These are phyloP conservation scores for Alternaria dauci DNA, from an alignment of 2,329 filamentous ascomycete species.

Conservation along the genomic window DNA sequence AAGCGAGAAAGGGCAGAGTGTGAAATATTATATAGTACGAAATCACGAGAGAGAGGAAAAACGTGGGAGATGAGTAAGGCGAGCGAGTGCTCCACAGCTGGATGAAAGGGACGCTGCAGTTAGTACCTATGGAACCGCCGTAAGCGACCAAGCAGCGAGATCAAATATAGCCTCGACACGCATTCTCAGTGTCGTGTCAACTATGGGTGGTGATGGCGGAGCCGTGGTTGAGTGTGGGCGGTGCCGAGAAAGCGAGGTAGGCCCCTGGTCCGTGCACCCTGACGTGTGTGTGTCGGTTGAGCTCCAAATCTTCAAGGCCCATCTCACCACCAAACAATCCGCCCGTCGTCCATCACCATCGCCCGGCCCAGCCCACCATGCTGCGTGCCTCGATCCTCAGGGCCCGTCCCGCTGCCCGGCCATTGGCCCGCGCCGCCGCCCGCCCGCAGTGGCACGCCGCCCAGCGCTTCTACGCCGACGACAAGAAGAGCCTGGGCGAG, in stretches of 20 bases:
- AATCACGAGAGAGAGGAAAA: conserved; percentile 7
- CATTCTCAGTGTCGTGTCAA: no score
- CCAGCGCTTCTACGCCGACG: conserved; percentile 62
- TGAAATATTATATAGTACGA: neutral
- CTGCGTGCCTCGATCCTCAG: conserved; percentile 64
- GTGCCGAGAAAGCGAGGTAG: neutral
- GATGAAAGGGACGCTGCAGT: neutral
- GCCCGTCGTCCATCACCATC: conserved; percentile 25
- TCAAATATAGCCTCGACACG: neutral
- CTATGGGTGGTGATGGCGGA: neutral
- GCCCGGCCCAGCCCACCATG: conserved; percentile 59
- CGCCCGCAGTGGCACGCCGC: conserved; percentile 49
- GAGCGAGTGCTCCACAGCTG: neutral
- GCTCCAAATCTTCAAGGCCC: conserved; percentile 27
- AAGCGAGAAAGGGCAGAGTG: neutral
- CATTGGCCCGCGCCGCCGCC: conserved; percentile 42
- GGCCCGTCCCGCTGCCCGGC: conserved; percentile 55
- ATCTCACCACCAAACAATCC: conserved; percentile 11
- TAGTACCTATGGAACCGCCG: neutral
- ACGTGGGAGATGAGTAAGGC: neutral
- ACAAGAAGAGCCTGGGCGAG: conserved; percentile 52
- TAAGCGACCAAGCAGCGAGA: neutral
- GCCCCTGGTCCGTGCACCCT: conserved; percentile 19
- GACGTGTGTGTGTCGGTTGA: conserved; percentile 17
- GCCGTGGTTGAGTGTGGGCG: conserved; percentile 4